A percentile compares a stretch with the other conserved stretches of the same genome.
Conservation (phyloP, 345 rosid species). For the Eucalyptus pauciflora region DNA sequence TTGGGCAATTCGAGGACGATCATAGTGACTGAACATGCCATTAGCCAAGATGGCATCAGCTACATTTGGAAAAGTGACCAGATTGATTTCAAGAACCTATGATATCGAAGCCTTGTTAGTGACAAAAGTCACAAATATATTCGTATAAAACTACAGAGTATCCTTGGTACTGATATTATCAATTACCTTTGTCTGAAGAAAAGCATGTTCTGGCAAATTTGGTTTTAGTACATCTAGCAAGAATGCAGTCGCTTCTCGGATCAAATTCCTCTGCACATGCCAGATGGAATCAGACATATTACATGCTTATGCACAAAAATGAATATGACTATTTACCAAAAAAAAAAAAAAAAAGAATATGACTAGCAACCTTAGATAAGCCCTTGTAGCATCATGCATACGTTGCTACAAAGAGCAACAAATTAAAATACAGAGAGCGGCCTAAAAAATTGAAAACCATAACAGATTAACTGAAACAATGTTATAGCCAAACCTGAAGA, state of each 20-base stretch:
- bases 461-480: not conserved
- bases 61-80: constrained; percentile 92
- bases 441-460: not conserved
- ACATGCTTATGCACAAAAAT: not conserved
- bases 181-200: constrained; percentile 78
- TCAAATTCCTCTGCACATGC: constrained; percentile 67
- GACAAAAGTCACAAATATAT: not conserved
- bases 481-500: constrained; percentile 57
- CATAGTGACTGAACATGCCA: constrained; percentile 97
- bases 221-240: constrained; percentile 93
- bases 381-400: not conserved
- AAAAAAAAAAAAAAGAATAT: not conserved
- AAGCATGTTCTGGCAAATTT: constrained; percentile 81
- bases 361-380: not conserved
- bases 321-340: not conserved
- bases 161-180: not conserved
- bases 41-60: constrained; percentile 94
- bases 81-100: constrained; percentile 92
- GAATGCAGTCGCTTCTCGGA: constrained; percentile 98
- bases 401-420: not conserved
- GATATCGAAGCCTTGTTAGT: not conserved
- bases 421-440: not conserved
- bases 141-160: not conserved
- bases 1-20: constrained; percentile 93
- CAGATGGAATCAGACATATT: not conserved